Percentiles rank a stretch among this genome's conserved stretches.
Conservation (phyloP, 768 basidiomycete species). For the Kondoa subrosea region DNA sequence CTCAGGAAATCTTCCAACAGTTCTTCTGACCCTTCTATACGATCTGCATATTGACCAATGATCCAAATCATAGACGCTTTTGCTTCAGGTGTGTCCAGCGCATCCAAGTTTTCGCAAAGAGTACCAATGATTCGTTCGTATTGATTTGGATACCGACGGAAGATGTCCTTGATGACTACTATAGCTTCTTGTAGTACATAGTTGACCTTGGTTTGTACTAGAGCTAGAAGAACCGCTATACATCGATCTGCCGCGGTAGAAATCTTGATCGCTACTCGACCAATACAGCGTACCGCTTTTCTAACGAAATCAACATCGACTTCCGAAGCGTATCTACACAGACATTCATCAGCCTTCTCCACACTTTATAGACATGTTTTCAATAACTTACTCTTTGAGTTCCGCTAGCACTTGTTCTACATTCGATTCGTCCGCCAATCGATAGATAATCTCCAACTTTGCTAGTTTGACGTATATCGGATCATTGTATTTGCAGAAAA, state of each 20-base stretch:
- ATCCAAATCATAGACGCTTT: conserved; percentile 98
- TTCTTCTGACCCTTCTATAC: conserved; percentile 90
- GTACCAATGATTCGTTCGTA: conserved; percentile 93
- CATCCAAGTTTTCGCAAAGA: conserved; percentile 79
- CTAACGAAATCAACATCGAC: conserved; percentile 96
- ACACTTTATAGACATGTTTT: neutral
- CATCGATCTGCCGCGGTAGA: conserved; percentile 72
- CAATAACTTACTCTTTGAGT: conserved; percentile 60
- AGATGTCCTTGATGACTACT: conserved; percentile 95
- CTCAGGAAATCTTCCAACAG: conserved; percentile 79
- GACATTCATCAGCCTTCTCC: neutral
- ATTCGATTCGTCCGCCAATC: conserved; percentile 86
- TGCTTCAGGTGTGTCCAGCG: conserved; percentile 84
- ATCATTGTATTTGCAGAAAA: conserved; percentile 99
- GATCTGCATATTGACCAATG: conserved; percentile 83
- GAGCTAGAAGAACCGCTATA: conserved; percentile 63
- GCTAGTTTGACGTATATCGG: conserved; percentile 98
- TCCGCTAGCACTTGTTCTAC: conserved; percentile 82
- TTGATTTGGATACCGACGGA: conserved; percentile 85
- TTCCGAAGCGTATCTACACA: conserved; percentile 76
- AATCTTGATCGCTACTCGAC: conserved; percentile 94
- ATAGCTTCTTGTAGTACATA: conserved; percentile 96
- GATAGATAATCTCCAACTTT: conserved; percentile 97
- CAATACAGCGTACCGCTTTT: conserved; percentile 92
- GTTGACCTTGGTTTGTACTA: conserved; percentile 81